Conservation (phyloP, 305 asterid species). For the Striga hermonthica region DNA sequence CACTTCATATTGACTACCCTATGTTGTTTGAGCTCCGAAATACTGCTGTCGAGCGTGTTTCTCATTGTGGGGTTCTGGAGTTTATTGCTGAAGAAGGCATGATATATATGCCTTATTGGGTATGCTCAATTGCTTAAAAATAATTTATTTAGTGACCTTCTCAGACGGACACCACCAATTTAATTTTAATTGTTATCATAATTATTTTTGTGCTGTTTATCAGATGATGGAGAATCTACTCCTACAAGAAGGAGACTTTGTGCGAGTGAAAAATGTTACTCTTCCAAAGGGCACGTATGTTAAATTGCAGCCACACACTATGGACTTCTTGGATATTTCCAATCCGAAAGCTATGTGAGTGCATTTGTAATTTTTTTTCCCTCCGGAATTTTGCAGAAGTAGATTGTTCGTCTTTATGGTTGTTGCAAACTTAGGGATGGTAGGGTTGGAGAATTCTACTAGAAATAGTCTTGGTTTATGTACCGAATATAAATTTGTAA, state of each 20-base stretch:
- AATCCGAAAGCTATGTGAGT: not conserved
- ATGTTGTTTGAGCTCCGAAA: not conserved
- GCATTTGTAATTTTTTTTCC: no score
- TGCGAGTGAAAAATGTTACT: not conserved
- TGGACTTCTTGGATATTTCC: not conserved
- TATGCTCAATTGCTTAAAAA: no score
- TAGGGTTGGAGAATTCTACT: no score
- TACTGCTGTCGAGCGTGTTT: not conserved
- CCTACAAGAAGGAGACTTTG: not conserved
- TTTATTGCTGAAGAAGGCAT: not conserved
- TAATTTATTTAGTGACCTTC: no score
- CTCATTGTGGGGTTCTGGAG: constrained; percentile 11
- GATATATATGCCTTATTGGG: not conserved
- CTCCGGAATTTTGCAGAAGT: no score
- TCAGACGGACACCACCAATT: no score
- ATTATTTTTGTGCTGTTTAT: no score
- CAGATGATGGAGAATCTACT: not conserved
- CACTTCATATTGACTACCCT: not conserved
- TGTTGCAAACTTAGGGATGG: no score
- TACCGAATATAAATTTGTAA: no score
- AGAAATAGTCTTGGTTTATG: no score
- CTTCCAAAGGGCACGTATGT: not conserved
- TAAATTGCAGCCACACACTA: constrained; percentile 8
- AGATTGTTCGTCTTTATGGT: no score
- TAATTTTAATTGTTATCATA: no score